Base-by-base conservation (phyloP, 176 grass and related monocot genomes). In the Aegilops umbellulata region DNA sequence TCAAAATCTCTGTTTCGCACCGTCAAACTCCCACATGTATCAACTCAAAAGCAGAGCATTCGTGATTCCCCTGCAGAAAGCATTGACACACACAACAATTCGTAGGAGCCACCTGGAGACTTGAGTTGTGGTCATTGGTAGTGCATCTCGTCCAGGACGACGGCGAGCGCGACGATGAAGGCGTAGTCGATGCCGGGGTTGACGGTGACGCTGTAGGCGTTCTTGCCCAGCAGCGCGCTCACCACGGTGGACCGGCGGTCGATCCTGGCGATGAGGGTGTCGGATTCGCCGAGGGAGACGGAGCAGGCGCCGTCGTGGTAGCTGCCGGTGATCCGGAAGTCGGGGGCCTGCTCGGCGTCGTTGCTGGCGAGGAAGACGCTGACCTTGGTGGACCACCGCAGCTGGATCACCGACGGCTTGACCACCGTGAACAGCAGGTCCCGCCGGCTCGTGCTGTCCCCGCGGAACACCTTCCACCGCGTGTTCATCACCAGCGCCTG, bases 101-200 rank as follows among this genome's bases (percentile, higher is more conserved):
- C 70, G 39, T 15, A 20, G 13, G 41, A 44, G n/a, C n/a, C n/a
- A n/a, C n/a, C n/a, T n/a, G n/a, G n/a, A n/a, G n/a, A n/a, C n/a
- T n/a, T n/a, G n/a, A n/a, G n/a, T n/a, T n/a, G n/a, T n/a, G 80
- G 79, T 83, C 80, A 61, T 62, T 92, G 85, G 79, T 58, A 81
- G 74, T 91, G 82, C 74, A 94, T 89, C 64, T 84, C 86, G 71
- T 97, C 88, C 12, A 97, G 88, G 66, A 94, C n/a, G 20, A 94
- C 86, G 61, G 94, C 83, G 80, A 94, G 90, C 55, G 95, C 88
- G 11, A 92, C 86, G 72, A 97, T 41, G 69, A 97, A 94, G 4
- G 92, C 95, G 83, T 92, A 92, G 69, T 97, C 94, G 24, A 94
- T 89, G 27, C 93, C 87, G 3, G 90, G 80, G 80, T 87, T 89